Base-by-base conservation (phyloP, 345 rosid genomes). In the Lumnitzera racemosa region DNA sequence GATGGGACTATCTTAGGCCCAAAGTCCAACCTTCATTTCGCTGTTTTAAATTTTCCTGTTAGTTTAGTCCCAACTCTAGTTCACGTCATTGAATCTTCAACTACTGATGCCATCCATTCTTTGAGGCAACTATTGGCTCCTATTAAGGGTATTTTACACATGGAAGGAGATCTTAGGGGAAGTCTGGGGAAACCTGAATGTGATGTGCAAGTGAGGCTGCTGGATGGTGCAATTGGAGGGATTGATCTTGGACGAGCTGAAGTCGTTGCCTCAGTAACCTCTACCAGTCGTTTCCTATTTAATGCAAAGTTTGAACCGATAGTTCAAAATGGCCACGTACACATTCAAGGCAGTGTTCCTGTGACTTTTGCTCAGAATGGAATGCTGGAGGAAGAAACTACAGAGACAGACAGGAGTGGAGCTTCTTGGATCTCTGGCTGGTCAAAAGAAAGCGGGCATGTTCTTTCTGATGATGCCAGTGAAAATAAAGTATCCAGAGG, bases 121-220 rank as follows among this genome's bases (percentile, higher is more conserved):
- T 80, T 94, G 76, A 75, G 87, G 74, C 87, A 94, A 80, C 74
- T 86, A 36, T 57, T 89, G 49, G 86, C 97, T 46, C 99, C 95
- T 49, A 86, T 94, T 72, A 85, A 77, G 72, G 99, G 99, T 54
- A 86, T 89, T 69, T 62, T 92, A 67, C 92, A 92, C 72, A 92
- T 92, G 97, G 99, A 92, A 80, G 99, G 99, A 59, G 97, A 92
- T 80, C 90, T 92, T 41, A 82, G 99, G 76, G 99, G 97, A 68
- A 92, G 80, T 76, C 84, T 84, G 51, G 94, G 78, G 71, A 92
- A 86, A 78, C 97, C 97, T 58, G 99, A 89, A 78, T 92, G 99
- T 62, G 96, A 92, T 77, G 96, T 92, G 59, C 91, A 89, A 78
- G 94, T 92, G 46, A 84, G 96, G 75, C 91, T 92, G 53, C 79